Evolutionary conservation across 306 rosid genomes (phyloP).

Genomic region (Mimosa bimucronata): DNA sequence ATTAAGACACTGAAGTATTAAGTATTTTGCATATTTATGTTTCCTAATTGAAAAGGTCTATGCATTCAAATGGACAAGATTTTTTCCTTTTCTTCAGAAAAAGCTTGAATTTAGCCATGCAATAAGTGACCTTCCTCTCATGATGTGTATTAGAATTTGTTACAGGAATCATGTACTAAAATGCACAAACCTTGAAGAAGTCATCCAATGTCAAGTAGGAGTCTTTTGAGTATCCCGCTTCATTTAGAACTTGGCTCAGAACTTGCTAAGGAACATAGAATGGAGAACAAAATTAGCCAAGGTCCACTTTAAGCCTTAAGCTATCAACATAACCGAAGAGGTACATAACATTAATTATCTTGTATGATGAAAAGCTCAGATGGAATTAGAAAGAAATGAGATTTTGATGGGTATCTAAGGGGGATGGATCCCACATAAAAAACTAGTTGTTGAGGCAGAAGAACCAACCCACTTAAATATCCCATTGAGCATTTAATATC

Average conservation of each 20-base stretch:
- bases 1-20: constrained; percentile 26
- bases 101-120: not conserved
- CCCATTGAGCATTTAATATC: too few relatives aligned
- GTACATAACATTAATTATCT: not conserved
- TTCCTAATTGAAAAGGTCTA: not conserved
- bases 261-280: constrained; percentile 62
- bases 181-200: constrained; percentile 70
- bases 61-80: not conserved
- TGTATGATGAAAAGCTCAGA: not conserved
- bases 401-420: not conserved
- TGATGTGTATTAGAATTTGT: constrained; percentile 14
- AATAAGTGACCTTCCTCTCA: not conserved
- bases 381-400: not conserved
- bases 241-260: constrained; percentile 66
- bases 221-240: constrained; percentile 80
- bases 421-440: not conserved
- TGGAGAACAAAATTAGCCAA: constrained; percentile 19
- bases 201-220: constrained; percentile 72
- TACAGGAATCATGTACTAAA: not conserved
- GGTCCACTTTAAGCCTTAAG: constrained; percentile 6
- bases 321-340: not conserved
- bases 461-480: not conserved
- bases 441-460: not conserved
- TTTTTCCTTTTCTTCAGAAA: not conserved
- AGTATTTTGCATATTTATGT: not conserved